Evolutionary conservation across 805 yeast genomes (phyloP).

Genomic region (Kregervanrija fluxuum): DNA sequence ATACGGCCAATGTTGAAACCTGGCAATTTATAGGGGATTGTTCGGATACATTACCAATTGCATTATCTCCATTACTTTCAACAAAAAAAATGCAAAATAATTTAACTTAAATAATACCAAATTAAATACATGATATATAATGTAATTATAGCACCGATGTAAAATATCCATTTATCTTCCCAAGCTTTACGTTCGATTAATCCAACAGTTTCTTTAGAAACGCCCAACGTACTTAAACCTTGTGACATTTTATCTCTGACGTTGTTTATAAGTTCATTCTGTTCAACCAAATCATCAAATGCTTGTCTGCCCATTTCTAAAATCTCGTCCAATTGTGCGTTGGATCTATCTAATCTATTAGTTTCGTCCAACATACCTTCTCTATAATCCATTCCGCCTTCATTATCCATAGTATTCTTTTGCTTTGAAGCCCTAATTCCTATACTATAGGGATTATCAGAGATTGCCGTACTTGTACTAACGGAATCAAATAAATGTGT

Average conservation of each 20-base stretch:
- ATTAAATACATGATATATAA: slow-evolving; percentile 63
- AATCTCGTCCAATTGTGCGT: slow-evolving; percentile 80
- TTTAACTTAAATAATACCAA: slow-evolving; percentile 52
- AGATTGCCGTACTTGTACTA: slow-evolving; percentile 14
- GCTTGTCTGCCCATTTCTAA: slow-evolving; percentile 84
- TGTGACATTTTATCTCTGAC: slow-evolving; percentile 60
- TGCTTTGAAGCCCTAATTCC: slow-evolving; percentile 8
- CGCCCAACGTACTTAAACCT: slow-evolving; percentile 74
- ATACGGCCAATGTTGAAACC: slow-evolving; percentile 29
- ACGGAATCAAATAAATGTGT: slow-evolving; percentile 38
- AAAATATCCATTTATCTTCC: slow-evolving; percentile 83
- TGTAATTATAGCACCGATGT: slow-evolving; percentile 59
- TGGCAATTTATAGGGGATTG: slow-evolving; percentile 85
- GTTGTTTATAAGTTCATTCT: slow-evolving; percentile 60
- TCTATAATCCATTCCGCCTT: slow-evolving; percentile 31
- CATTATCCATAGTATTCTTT: slow-evolving; percentile 10
- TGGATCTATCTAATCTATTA: slow-evolving; percentile 52
- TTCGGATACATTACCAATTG: slow-evolving; percentile 58
- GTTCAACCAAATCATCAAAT: slow-evolving; percentile 78
- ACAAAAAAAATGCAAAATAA: neutral
- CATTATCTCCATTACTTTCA: slow-evolving; percentile 44
- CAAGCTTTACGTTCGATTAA: slow-evolving; percentile 73
- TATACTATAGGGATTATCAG: slow-evolving; percentile 45
- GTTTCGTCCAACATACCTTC: slow-evolving; percentile 68
- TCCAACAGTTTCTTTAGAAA: slow-evolving; percentile 77